A percentile compares a stretch with the other conserved stretches of the same genome.
Evolutionary conservation across 2,329 filamentous ascomycete species (phyloP).

Genomic region (Bipolaris bicolor): DNA sequence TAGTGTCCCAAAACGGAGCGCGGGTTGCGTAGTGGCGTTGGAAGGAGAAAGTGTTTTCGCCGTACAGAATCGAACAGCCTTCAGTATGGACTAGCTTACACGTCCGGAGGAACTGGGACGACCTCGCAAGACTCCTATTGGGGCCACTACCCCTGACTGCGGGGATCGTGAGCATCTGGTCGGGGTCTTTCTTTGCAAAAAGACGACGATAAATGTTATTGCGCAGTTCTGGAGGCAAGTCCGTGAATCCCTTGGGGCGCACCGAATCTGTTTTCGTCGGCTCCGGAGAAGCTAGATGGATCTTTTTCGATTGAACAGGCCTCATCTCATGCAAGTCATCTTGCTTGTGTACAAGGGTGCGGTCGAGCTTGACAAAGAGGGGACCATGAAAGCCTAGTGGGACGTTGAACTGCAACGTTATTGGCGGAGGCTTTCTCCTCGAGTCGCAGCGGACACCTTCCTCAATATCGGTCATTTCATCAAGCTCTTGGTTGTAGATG

Average conservation of each 20-base stretch:
- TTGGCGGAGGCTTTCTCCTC: conserved; percentile 28
- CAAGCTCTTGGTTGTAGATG: conserved; percentile 38
- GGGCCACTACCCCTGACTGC: conserved; percentile 1
- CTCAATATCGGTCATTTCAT: conserved; percentile 39
- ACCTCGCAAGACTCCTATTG: conserved; percentile 46
- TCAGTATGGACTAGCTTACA: conserved; percentile 55
- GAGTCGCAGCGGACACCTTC: conserved; percentile 21
- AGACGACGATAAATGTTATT: conserved; percentile 55
- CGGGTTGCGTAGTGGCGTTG: conserved; percentile 47
- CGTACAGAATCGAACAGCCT: conserved; percentile 56
- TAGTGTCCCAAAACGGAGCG: conserved; percentile 49
- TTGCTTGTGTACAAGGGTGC: conserved; percentile 24
- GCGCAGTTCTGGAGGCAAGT: conserved; percentile 52
- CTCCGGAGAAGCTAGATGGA: background rate
- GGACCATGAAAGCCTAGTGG: conserved; percentile 55
- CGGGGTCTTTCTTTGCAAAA: conserved; percentile 45
- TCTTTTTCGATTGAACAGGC: conserved; percentile 18
- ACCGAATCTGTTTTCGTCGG: background rate
- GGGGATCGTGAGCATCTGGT: conserved; percentile 46
- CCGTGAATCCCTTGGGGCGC: conserved; percentile 30
- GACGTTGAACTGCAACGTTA: conserved; percentile 55
- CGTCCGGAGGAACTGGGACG: conserved; percentile 54
- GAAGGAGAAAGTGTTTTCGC: conserved; percentile 58
- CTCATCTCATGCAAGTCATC: conserved; percentile 26
- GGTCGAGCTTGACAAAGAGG: conserved; percentile 51